A percentile compares a stretch with the other conserved stretches of the same genome.
These are phyloP conservation scores for Aspergillus puulaauensis DNA, from an alignment of 2,329 filamentous ascomycete species.

Conservation along the genomic window DNA sequence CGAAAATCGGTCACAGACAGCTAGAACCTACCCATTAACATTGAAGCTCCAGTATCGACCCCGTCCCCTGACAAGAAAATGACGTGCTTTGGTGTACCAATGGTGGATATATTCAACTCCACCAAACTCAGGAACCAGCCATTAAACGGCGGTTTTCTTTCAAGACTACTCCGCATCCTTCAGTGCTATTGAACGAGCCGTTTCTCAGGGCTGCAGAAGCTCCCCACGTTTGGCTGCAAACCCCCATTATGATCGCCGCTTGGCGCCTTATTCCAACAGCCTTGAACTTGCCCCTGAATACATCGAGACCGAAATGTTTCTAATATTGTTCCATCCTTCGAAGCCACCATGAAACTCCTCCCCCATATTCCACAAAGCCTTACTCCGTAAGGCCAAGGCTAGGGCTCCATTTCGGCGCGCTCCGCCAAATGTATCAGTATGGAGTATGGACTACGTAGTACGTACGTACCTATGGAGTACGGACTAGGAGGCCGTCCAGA, in stretches of 20 bases:
- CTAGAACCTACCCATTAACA: not conserved
- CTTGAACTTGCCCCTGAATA: not conserved
- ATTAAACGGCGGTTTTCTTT: not conserved
- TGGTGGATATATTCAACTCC: not conserved
- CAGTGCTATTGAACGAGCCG: not conserved
- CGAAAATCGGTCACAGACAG: not conserved
- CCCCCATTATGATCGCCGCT: not conserved
- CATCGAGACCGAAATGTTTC: too few relatives aligned
- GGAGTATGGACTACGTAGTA: too few relatives aligned
- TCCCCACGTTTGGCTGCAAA: not conserved
- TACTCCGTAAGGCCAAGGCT: too few relatives aligned
- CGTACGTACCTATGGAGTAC: too few relatives aligned
- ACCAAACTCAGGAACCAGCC: not conserved
- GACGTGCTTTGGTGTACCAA: not conserved
- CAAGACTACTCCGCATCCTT: not conserved
- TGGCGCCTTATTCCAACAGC: not conserved
- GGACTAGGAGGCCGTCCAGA: too few relatives aligned
- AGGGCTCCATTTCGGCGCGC: too few relatives aligned
- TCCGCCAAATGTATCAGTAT: too few relatives aligned
- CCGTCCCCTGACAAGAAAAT: not conserved
- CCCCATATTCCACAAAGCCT: too few relatives aligned
- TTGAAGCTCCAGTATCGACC: not conserved
- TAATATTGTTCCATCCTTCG: too few relatives aligned
- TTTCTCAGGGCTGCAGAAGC: not conserved
- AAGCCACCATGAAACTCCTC: too few relatives aligned